These are phyloP conservation scores for Myxozyma lipomycoides DNA, from an alignment of 805 yeast species.

Conservation along the genomic window DNA sequence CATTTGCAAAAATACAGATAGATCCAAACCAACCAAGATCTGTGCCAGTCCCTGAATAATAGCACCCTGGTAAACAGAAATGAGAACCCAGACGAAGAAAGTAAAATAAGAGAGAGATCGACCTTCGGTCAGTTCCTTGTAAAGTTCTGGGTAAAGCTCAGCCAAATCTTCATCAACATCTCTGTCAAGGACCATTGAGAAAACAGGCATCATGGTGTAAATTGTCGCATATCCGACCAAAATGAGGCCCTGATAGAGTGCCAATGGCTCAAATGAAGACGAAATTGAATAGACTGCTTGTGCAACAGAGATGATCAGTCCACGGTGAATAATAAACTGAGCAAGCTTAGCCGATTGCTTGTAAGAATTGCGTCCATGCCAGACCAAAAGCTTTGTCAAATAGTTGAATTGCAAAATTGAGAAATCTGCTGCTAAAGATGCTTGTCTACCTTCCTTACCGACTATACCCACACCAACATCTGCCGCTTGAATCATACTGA, in stretches of 20 bases:
- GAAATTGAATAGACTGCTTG: conserved; percentile 90
- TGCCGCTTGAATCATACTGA: conserved; percentile 97
- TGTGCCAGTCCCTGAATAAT: conserved; percentile 83
- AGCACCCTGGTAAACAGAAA: conserved; percentile 83
- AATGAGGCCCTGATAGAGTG: conserved; percentile 90
- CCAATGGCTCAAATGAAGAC: conserved; percentile 87
- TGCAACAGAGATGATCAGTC: conserved; percentile 86
- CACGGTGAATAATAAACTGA: conserved; percentile 95
- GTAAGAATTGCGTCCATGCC: conserved; percentile 98
- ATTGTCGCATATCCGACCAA: conserved; percentile 98
- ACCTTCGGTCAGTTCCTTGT: conserved; percentile 87
- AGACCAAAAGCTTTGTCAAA: conserved; percentile 74
- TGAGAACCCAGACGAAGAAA: conserved; percentile 84
- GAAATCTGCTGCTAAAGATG: conserved; percentile 95
- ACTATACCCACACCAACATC: conserved; percentile 99
- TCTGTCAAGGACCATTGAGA: conserved; percentile 82
- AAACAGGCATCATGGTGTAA: conserved; percentile 98
- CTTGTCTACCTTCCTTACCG: conserved; percentile 97
- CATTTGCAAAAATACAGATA: conserved; percentile 58
- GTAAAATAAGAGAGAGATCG: conserved; percentile 79
- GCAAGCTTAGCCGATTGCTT: conserved; percentile 92
- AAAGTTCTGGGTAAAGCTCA: conserved; percentile 86
- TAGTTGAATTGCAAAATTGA: conserved; percentile 89
- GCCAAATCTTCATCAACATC: conserved; percentile 90
- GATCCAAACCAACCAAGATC: conserved; percentile 58